Evolutionary conservation across 192 early-diverging fungal genomes (phyloP).

Genomic region (Cladochytrium replicatum): DNA sequence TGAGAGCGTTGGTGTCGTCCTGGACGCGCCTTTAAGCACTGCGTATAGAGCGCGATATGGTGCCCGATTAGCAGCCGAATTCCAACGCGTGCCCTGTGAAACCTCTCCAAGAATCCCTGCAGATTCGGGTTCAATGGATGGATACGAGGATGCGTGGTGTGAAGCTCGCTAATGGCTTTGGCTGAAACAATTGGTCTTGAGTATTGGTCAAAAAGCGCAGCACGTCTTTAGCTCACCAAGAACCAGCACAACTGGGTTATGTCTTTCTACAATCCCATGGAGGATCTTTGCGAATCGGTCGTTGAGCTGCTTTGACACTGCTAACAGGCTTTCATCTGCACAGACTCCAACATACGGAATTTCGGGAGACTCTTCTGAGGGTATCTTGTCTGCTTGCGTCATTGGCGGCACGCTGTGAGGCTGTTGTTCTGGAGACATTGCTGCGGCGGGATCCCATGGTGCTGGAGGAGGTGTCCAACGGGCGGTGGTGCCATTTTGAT

Average conservation of each 20-base stretch:
- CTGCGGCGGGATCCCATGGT: too few species aligned
- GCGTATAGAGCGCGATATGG: slow-evolving; percentile 15
- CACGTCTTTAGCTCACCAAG: too few species aligned
- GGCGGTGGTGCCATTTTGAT: too few species aligned
- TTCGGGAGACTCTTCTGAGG: too few species aligned
- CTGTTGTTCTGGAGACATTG: too few species aligned
- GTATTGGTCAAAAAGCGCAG: too few species aligned
- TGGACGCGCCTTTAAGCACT: too few species aligned
- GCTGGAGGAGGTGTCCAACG: too few species aligned
- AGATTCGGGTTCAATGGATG: slow-evolving; percentile 22
- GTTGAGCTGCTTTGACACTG: slow-evolving; percentile 54
- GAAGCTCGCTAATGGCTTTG: slow-evolving; percentile 59
- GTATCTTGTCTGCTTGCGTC: too few species aligned
- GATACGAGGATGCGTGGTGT: slow-evolving; percentile 12
- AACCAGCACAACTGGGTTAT: slow-evolving; percentile 71
- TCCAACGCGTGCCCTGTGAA: slow-evolving; percentile 77
- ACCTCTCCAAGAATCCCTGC: slow-evolving; percentile 70
- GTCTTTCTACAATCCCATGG: slow-evolving; percentile 65
- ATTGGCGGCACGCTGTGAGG: too few species aligned
- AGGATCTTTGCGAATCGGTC: slow-evolving; percentile 62
- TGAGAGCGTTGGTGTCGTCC: background rate
- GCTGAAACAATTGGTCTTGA: too few species aligned
- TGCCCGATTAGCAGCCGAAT: slow-evolving; percentile 76
- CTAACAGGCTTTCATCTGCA: slow-evolving; percentile 25
- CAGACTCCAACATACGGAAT: too few species aligned